A percentile compares a stretch with the other conserved stretches of the same genome.
phyloP scores from a whole-genome alignment of 2,329 filamentous ascomycete species.

The Penicillium aurantiogriseum region DNA sequence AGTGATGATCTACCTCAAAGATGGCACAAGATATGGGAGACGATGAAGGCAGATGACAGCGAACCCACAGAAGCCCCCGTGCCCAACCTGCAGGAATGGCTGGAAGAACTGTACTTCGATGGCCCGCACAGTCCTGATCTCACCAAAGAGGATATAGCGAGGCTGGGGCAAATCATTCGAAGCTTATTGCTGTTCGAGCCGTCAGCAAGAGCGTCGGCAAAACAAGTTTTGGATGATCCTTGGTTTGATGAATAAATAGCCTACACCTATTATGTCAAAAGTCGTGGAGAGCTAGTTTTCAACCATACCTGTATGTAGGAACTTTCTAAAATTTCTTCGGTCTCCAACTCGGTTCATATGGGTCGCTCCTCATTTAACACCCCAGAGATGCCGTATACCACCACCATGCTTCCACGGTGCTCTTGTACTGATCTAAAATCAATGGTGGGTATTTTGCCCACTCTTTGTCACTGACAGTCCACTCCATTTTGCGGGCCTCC shows the following conservation, averaged over 20 bases:
- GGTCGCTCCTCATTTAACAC: not conserved
- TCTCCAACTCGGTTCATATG: not conserved
- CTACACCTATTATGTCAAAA: not conserved
- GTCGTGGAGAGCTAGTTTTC: not conserved
- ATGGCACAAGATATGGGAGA: slow-evolving; percentile 33
- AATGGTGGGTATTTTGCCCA: not conserved
- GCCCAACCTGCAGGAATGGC: slow-evolving; percentile 36
- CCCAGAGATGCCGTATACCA: not conserved
- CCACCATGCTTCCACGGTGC: not conserved
- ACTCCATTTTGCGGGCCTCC: not conserved
- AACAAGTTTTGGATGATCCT: slow-evolving; percentile 26
- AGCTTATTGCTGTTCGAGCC: slow-evolving; percentile 28
- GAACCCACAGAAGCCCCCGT: slow-evolving; percentile 15
- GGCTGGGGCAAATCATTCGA: slow-evolving; percentile 25
- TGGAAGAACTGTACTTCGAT: slow-evolving; percentile 42
- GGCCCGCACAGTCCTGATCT: slow-evolving; percentile 24
- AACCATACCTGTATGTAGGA: not conserved
- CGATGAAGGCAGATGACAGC: slow-evolving; percentile 23
- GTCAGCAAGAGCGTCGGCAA: slow-evolving; percentile 27
- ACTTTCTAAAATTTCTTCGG: not conserved
- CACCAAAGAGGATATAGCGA: slow-evolving; percentile 25
- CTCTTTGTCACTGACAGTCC: not conserved
- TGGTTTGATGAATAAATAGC: slow-evolving; percentile 22
- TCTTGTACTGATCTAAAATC: not conserved
- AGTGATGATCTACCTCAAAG: slow-evolving; percentile 36